Base-by-base conservation (phyloP, 768 basidiomycete species). In the Termitomyces titanicus region DNA sequence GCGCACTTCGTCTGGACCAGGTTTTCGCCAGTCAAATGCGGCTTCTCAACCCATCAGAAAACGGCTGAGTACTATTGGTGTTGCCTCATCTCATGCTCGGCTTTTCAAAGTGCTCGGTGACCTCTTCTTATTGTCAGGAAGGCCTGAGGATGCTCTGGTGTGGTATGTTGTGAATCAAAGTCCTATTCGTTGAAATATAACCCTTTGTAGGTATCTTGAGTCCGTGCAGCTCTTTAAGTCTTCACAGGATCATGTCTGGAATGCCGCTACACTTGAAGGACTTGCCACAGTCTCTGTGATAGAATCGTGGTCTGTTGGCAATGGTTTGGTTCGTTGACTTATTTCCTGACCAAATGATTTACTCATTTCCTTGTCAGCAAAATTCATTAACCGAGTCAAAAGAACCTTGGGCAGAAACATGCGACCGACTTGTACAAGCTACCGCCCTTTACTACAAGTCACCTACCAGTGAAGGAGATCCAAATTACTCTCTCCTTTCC, bases 61-160 rank as follows among this genome's bases (percentile, higher is more conserved):
- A 63, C 80, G 90, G 34, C 64, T 81, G 57, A 83, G 83, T 61
- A 74, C 79, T 42, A 76, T 85, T 61, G 83, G 87, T 17, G 80
- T 82, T 2, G 82, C 85, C 13, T 88, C 89, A 9, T 88, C 91
- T 3, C 89, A 89, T 70, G 96, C 89, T 24, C 77, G 96, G 53
- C 77, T 96, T 35, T 89, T 85, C 70, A 98, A 96, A 71, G 79
- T 95, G 24, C 78, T 92, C 13, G 96, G 86, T 0, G 94, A 98
- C 68, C 80, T 97, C 61, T 95, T 89, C 71, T 72, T 98, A 17
- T 74, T 98, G 24, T 81, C 92, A 7, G 96, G 97, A n/a, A 78
- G 92, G 59, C 81, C 84, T 35, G 83, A 85, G 47, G 94, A 98
- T 64, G 88, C 96, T 1, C 72, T 78, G 38, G 77, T 88, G 49